Conservation (phyloP, 1,284 basidiomycete species). For the Apiotrichum mycotoxinovorans region DNA sequence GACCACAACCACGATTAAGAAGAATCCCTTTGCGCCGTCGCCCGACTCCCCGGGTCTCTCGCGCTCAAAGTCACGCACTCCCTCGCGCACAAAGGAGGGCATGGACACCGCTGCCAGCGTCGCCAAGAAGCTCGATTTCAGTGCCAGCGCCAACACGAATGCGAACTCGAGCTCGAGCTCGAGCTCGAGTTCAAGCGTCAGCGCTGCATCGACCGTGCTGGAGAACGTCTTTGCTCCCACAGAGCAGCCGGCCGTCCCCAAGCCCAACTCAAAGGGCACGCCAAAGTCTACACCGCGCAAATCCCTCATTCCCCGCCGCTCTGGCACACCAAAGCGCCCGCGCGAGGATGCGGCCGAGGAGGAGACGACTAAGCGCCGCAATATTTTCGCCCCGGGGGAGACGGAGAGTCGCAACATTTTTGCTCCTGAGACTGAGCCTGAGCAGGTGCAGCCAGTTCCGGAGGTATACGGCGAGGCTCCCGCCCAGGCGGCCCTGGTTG, state of each 20-base stretch:
- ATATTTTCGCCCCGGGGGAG: conserved; percentile 2
- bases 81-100: neutral
- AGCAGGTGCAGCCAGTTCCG: neutral
- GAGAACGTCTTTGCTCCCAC: conserved; percentile 44
- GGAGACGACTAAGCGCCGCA: conserved; percentile 5
- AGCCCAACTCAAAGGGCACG: conserved; percentile 28
- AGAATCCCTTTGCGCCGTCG: too few species aligned
- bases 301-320: conserved; percentile 30
- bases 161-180: neutral
- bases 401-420: neutral
- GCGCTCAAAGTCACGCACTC: too few species aligned
- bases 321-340: conserved; percentile 23
- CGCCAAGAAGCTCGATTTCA: neutral
- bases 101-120: neutral
- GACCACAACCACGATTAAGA: too few species aligned
- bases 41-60: too few species aligned
- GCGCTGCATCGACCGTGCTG: conserved; percentile 20
- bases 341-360: conserved; percentile 13
- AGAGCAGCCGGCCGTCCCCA: conserved; percentile 17
- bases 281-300: conserved; percentile 18
- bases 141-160: neutral
- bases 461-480: too few species aligned
- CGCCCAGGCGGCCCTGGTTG: too few species aligned
- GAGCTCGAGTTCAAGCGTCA: neutral
- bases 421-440: neutral